A percentile compares a stretch with the other conserved stretches of the same genome.
Evolutionary conservation across 495 filamentous ascomycete genomes (phyloP).

Genomic region (Talaromyces thailandensis): DNA sequence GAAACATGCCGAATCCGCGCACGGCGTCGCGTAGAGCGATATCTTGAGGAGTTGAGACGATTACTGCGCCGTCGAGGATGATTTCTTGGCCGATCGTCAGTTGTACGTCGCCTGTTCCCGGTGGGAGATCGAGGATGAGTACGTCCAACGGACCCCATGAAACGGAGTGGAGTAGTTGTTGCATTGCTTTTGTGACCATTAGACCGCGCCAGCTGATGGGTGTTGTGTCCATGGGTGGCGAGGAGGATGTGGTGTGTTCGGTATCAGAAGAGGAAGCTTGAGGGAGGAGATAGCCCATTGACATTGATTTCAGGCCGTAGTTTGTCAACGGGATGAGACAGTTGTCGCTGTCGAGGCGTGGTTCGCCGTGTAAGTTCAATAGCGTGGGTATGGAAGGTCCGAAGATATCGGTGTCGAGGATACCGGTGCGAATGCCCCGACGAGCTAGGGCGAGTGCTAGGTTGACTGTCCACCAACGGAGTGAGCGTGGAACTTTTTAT

Average conservation of each 20-base stretch:
- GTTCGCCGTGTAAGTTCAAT: slow-evolving; percentile 67
- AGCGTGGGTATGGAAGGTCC: slow-evolving; percentile 91
- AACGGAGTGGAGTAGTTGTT: slow-evolving; percentile 89
- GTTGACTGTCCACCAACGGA: slow-evolving; percentile 48
- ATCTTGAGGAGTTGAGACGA: slow-evolving; percentile 90
- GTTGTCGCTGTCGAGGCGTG: slow-evolving; percentile 59
- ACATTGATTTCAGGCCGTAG: slow-evolving; percentile 96
- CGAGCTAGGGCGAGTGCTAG: slow-evolving; percentile 78
- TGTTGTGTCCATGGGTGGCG: slow-evolving; percentile 49
- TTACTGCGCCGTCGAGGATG: slow-evolving; percentile 74
- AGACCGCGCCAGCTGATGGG: slow-evolving; percentile 94
- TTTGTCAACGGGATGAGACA: slow-evolving; percentile 83
- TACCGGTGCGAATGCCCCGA: slow-evolving; percentile 67
- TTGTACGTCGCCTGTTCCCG: slow-evolving; percentile 91
- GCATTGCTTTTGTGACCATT: slow-evolving; percentile 96
- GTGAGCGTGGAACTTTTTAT: slow-evolving; percentile 4
- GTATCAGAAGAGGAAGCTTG: slow-evolving; percentile 16
- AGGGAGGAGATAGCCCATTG: slow-evolving; percentile 85
- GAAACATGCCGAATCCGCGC: slow-evolving; percentile 86
- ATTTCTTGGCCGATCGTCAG: slow-evolving; percentile 90
- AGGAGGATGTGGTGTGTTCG: slow-evolving; percentile 9
- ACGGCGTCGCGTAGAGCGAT: slow-evolving; percentile 83
- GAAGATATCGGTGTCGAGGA: slow-evolving; percentile 94
- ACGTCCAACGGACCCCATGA: slow-evolving; percentile 82
- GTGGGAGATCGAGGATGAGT: slow-evolving; percentile 83